Percentiles rank a stretch among this genome's conserved stretches.
Evolutionary conservation across 2,329 filamentous ascomycete species (phyloP).

Genomic region (Torrubiella hemipterigena): DNA sequence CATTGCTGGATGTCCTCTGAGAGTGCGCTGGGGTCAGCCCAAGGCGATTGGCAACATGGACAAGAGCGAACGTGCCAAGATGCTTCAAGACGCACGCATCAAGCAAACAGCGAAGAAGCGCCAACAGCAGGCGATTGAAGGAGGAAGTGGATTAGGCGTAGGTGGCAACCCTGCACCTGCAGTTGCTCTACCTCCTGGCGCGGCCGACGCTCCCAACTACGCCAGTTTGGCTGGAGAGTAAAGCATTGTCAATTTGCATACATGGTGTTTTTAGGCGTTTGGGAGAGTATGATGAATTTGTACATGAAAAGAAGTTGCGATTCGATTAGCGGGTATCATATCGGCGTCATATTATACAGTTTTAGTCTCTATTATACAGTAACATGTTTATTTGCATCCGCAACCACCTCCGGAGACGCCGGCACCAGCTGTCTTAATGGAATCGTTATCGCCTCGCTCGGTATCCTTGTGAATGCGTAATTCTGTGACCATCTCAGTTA

Average conservation of each 20-base stretch:
- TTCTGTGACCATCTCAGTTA: too few species aligned
- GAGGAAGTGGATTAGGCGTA: constrained; percentile 15
- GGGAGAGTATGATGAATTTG: neutral
- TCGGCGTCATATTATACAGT: constrained; percentile 7
- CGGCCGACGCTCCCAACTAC: constrained; percentile 62
- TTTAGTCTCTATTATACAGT: too few species aligned
- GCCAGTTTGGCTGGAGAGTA: constrained; percentile 75
- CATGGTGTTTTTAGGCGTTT: constrained; percentile 18
- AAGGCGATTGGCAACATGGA: constrained; percentile 88
- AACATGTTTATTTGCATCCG: constrained; percentile 14
- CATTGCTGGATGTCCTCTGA: constrained; percentile 79
- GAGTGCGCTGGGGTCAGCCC: constrained; percentile 86
- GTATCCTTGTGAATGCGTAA: constrained; percentile 83
- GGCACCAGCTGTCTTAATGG: constrained; percentile 53
- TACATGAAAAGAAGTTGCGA: constrained; percentile 9
- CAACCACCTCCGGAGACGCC: constrained; percentile 19
- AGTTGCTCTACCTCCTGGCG: constrained; percentile 69
- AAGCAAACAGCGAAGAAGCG: constrained; percentile 22
- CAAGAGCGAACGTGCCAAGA: constrained; percentile 67
- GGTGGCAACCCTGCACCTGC: constrained; percentile 14
- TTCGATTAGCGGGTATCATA: constrained; percentile 8
- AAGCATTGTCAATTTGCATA: constrained; percentile 16
- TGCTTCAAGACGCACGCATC: constrained; percentile 59
- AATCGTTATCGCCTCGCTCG: constrained; percentile 88
- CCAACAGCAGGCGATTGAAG: constrained; percentile 17